Evolutionary conservation across 345 rosid species (phyloP).

Genomic region (Populus alba): DNA sequence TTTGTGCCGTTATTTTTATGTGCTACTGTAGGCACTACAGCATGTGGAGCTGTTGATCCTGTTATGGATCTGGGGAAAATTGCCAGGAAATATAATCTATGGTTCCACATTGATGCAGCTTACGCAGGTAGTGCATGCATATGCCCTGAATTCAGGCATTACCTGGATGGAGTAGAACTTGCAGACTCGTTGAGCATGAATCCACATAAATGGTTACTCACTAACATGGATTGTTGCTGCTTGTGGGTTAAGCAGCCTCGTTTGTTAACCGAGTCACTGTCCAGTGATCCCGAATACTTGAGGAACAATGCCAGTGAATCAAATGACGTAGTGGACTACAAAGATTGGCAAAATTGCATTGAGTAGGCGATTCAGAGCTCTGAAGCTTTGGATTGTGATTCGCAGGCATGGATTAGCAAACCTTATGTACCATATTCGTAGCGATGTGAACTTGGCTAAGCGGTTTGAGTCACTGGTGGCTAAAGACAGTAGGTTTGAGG

Average conservation of each 20-base stretch:
- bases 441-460: slow-evolving; percentile 24
- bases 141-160: slow-evolving; percentile 31
- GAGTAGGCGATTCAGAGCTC: slow-evolving; percentile 29
- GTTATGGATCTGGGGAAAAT: no score
- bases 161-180: slow-evolving; percentile 17
- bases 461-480: slow-evolving; percentile 13
- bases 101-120: slow-evolving; percentile 41
- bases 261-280: slow-evolving; percentile 6
- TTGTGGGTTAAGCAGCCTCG: slow-evolving; percentile 15
- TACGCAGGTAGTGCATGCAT: slow-evolving; percentile 35
- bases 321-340: slow-evolving; percentile 20
- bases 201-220: slow-evolving; percentile 23
- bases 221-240: slow-evolving; percentile 31
- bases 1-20: no score
- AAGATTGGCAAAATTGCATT: slow-evolving; percentile 36
- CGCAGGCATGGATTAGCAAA: slow-evolving; percentile 24
- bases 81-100: slow-evolving; percentile 19
- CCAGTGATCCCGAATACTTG: slow-evolving; percentile 9
- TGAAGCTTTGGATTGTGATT: slow-evolving; percentile 42
- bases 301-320: slow-evolving; percentile 16
- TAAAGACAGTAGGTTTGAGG: slow-evolving; percentile 24
- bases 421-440: slow-evolving; percentile 22
- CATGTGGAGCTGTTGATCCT: no score
- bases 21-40: no score
- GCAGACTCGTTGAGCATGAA: slow-evolving; percentile 27